Base-by-base conservation (phyloP, 495 filamentous ascomycete species). In the Corynascus novoguineensis region DNA sequence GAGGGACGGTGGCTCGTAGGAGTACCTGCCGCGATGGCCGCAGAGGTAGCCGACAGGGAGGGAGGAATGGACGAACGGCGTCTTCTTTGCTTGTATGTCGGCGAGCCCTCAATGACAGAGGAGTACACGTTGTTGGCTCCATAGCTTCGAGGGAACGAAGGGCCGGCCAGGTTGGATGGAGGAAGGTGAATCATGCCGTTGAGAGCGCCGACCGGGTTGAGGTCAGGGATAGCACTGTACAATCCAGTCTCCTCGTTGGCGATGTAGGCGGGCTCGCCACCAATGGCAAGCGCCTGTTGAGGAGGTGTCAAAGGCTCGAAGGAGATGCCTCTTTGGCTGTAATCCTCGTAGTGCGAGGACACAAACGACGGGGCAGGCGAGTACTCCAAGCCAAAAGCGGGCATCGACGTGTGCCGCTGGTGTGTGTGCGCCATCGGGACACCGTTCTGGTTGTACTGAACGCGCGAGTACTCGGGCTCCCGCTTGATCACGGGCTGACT, bases 281-380 rank as follows among this genome's bases (percentile, higher is more conserved):
- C 81, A 29, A 93, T 81, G 51, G 81, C 82, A 46, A 92, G 71
- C 41, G 86, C 78, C 69, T 96, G 90, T 61, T 97, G 93, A 29
- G 93, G 93, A 47, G 93, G 93, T 7, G 93, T 98, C 57, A 97
- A 80, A 19, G 93, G 93, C 77, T 98, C 93, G 70, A 88, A 98
- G 5, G 95, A 97, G 58, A 97, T 83, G 27, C 90, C 93, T 34
- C 95, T 87, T 66, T 91, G 90, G 82, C 92, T 95, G 78, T 97
- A 98, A 64, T 97, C 92, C 68, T 97, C 92, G 60, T 88, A 95
- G 62, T 95, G 89, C 5, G 95, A 97, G 5, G 95, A 97, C 24
- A 95, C 90, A 64, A 97, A 97, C 2, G 93, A 97, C 3, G 93
- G 93, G 1, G 93, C 93, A 31, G 93, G 93, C 12, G 93, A 98